A percentile compares a stretch with the other conserved stretches of the same genome.
phyloP scores from a whole-genome alignment of 352 stramenopile genomes.

The Phytopythium vexans region DNA sequence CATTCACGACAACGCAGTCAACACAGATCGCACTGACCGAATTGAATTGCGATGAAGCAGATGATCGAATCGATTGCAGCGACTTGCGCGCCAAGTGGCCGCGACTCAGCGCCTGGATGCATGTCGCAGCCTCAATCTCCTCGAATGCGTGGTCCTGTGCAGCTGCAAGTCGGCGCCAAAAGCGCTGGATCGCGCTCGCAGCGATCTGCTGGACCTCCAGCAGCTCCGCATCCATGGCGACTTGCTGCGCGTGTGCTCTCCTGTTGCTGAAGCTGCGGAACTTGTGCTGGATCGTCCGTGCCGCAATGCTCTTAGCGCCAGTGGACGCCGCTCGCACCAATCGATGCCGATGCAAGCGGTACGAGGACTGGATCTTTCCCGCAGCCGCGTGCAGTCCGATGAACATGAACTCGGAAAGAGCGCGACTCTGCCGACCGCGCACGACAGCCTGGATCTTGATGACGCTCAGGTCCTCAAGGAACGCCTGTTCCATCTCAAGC shows the following conservation, averaged over 20 bases:
- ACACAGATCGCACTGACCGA: constrained; percentile 3
- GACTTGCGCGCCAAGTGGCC: constrained; percentile 55
- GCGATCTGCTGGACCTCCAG: constrained; percentile 51
- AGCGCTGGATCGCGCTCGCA: constrained; percentile 42
- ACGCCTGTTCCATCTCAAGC: constrained; percentile 33
- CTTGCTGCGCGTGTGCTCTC: constrained; percentile 18
- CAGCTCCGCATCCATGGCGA: constrained; percentile 28
- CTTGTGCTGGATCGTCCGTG: constrained; percentile 40
- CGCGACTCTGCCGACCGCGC: constrained; percentile 50
- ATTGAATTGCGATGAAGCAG: constrained; percentile 11
- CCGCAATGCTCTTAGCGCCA: constrained; percentile 48
- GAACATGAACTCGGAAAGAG: constrained; percentile 38
- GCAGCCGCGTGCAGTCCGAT: constrained; percentile 44
- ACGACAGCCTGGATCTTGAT: constrained; percentile 67
- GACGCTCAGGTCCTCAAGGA: constrained; percentile 42
- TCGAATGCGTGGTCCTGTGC: constrained; percentile 21
- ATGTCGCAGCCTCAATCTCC: constrained; percentile 55
- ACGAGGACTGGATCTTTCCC: constrained; percentile 43
- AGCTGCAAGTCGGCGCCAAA: constrained; percentile 29
- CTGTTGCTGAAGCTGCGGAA: constrained; percentile 28
- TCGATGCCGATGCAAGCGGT: constrained; percentile 19
- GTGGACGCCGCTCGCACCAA: constrained; percentile 7
- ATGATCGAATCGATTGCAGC: constrained; percentile 32
- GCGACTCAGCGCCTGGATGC: constrained; percentile 62
- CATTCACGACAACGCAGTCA: too few species aligned